Conservation (phyloP, 2,329 filamentous ascomycete genomes). For the Aspergillus neotritici region DNA sequence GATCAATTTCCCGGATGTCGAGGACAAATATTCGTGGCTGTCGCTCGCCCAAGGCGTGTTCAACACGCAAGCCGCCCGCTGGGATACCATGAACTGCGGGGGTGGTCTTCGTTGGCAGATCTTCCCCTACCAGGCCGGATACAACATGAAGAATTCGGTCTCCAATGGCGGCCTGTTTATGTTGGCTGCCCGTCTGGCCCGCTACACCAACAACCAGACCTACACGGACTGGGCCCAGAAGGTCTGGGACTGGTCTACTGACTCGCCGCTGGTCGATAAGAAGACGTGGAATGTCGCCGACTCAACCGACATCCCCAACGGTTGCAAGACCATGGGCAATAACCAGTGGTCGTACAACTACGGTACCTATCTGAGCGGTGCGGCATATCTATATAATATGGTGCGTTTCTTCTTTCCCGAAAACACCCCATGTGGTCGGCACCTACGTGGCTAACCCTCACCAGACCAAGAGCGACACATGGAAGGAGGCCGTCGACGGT, state of each 20-base stretch:
- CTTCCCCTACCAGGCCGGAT: slow-evolving; percentile 67
- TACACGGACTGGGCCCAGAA: slow-evolving; percentile 59
- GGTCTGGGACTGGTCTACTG: slow-evolving; percentile 57
- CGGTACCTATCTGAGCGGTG: slow-evolving; percentile 54
- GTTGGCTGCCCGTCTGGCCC: slow-evolving; percentile 67
- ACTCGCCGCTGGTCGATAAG: slow-evolving; percentile 54
- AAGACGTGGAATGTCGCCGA: slow-evolving; percentile 59
- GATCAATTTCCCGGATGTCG: slow-evolving; percentile 56
- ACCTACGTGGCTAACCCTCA: slow-evolving; percentile 34
- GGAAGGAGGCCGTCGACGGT: slow-evolving; percentile 52
- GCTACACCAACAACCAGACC: slow-evolving; percentile 57
- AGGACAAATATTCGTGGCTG: slow-evolving; percentile 37
- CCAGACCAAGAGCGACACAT: slow-evolving; percentile 42
- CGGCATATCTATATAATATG: slow-evolving; percentile 63
- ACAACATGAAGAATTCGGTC: slow-evolving; percentile 77
- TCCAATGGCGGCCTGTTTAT: slow-evolving; percentile 81
- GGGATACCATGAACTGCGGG: slow-evolving; percentile 62
- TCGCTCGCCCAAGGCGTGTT: slow-evolving; percentile 66
- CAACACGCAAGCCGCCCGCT: slow-evolving; percentile 63
- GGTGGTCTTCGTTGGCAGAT: slow-evolving; percentile 82
- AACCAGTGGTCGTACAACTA: slow-evolving; percentile 64
- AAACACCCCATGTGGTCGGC: background rate
- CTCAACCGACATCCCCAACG: slow-evolving; percentile 52
- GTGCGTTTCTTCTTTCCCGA: slow-evolving; percentile 32
- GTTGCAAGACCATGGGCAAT: slow-evolving; percentile 58